Evolutionary conservation across 208 protist species (phyloP).

Genomic region (Blechomonas ayalai): DNA sequence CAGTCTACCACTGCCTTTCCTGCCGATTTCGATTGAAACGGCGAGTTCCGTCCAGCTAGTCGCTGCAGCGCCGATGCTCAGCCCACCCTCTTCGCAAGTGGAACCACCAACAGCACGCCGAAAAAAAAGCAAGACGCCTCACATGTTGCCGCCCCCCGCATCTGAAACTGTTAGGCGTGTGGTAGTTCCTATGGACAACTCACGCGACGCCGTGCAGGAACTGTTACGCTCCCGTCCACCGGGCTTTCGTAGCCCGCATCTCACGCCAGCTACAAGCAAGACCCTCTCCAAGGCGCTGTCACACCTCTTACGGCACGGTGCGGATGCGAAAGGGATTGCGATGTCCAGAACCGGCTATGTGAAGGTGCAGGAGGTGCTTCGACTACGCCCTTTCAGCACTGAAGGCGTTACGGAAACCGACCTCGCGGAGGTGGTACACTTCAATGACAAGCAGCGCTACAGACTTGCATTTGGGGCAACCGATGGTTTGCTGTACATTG

Average conservation of each 20-base stretch:
- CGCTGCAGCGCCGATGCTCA: too few relatives aligned
- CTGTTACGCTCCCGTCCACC: conserved; percentile 5
- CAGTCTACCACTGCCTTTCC: too few relatives aligned
- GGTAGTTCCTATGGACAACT: conserved; percentile 7
- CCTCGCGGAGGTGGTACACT: conserved; percentile 34
- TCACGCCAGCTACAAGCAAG: conserved; percentile 6
- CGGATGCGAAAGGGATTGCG: conserved; percentile 30
- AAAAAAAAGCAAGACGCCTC: neutral
- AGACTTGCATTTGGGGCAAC: conserved; percentile 31
- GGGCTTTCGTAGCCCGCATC: neutral
- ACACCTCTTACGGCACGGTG: conserved; percentile 66
- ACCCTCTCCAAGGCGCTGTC: conserved; percentile 50
- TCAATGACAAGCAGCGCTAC: conserved; percentile 77
- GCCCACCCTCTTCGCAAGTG: too few relatives aligned
- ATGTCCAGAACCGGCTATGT: conserved; percentile 66
- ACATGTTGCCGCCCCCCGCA: neutral
- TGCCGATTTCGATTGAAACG: too few relatives aligned
- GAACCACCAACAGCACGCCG: neutral
- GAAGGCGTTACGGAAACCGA: conserved; percentile 22
- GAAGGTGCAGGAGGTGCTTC: conserved; percentile 33
- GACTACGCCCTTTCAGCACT: conserved; percentile 7
- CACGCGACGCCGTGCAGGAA: conserved; percentile 27
- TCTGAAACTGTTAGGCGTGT: conserved; percentile 10
- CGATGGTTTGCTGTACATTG: conserved; percentile 43
- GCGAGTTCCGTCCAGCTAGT: too few relatives aligned